Evolutionary conservation across 108 stramenopile species (phyloP).

Genomic region (Discostella stelligeroides): DNA sequence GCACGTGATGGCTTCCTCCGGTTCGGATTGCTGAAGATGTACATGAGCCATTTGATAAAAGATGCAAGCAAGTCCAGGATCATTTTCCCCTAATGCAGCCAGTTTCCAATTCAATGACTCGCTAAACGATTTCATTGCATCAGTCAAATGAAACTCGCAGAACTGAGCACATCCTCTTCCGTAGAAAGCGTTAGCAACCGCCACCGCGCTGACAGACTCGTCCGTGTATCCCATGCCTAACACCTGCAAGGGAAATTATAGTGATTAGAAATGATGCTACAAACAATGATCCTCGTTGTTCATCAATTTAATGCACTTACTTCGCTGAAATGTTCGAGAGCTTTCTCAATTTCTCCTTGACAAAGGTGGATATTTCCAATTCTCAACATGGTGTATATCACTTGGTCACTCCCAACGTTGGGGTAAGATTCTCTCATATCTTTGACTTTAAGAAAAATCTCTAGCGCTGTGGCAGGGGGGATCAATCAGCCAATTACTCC

Average conservation of each 20-base stretch:
- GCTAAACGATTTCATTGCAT: constrained; percentile 55
- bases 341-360: constrained; percentile 39
- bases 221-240: constrained; percentile 47
- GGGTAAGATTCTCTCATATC: constrained; percentile 18
- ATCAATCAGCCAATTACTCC: not conserved
- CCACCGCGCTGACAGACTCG: constrained; percentile 43
- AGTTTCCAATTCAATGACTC: constrained; percentile 56
- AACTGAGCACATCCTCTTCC: constrained; percentile 54
- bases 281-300: too few species aligned
- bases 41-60: constrained; percentile 57
- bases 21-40: constrained; percentile 40
- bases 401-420: constrained; percentile 36
- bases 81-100: constrained; percentile 45
- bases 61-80: constrained; percentile 50
- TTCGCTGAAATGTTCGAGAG: constrained; percentile 47
- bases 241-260: constrained; percentile 14
- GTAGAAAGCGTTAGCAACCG: constrained; percentile 53
- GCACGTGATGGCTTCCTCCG: constrained; percentile 37
- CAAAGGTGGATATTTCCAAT: constrained; percentile 50
- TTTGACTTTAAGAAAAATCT: constrained; percentile 42
- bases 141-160: constrained; percentile 35
- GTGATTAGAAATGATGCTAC: not conserved
- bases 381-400: constrained; percentile 45
- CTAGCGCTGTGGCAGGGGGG: constrained; percentile 22
- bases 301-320: not conserved